phyloP scores from a whole-genome alignment of 805 yeast genomes.

The Middelhovenomyces tepae region DNA sequence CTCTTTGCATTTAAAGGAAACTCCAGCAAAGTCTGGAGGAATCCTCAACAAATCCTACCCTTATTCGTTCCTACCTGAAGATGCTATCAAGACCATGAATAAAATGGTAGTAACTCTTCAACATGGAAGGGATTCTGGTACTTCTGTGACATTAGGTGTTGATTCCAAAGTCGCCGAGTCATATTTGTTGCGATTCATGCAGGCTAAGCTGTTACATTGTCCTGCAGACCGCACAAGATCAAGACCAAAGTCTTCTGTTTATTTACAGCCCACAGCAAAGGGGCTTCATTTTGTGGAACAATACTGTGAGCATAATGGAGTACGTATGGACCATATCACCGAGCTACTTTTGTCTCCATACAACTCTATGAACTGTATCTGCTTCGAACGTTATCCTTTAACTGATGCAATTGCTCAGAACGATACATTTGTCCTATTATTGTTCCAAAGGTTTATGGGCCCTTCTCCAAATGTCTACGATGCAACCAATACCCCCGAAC shows the following conservation, averaged over 20 bases:
- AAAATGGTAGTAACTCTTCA: constrained; percentile 41
- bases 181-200: too few relatives aligned
- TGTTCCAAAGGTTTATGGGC: constrained; percentile 61
- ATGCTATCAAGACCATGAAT: constrained; percentile 46
- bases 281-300: constrained; percentile 65
- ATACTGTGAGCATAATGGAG: constrained; percentile 51
- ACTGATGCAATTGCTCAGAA: constrained; percentile 55
- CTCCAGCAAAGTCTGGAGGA: too few relatives aligned
- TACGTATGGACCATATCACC: constrained; percentile 34
- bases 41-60: constrained; percentile 34
- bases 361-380: constrained; percentile 64
- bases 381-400: constrained; percentile 53
- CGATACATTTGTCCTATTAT: constrained; percentile 51
- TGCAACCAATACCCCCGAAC: constrained; percentile 44
- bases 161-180: too few relatives aligned
- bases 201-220: constrained; percentile 45
- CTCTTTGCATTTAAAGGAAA: too few relatives aligned
- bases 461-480: constrained; percentile 61
- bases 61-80: constrained; percentile 43
- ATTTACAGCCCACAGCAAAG: constrained; percentile 83
- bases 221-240: constrained; percentile 65
- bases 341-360: constrained; percentile 44
- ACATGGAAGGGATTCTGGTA: too few relatives aligned
- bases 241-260: constrained; percentile 33
- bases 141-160: too few relatives aligned